phyloP scores from a whole-genome alignment of 2,329 filamentous ascomycete genomes.

The Apiospora kogelbergensis region DNA sequence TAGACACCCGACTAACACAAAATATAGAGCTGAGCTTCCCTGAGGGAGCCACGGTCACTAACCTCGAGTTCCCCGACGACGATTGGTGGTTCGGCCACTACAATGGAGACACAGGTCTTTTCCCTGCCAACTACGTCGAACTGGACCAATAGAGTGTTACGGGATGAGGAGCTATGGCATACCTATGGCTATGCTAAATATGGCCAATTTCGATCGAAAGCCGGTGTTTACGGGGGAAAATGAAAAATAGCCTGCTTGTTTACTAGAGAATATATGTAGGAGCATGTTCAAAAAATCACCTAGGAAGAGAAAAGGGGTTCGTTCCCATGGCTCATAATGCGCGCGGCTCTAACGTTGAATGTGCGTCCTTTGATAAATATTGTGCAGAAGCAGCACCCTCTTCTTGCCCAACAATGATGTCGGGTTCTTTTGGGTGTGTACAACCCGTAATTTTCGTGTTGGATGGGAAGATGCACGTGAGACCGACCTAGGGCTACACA shows the following conservation, averaged over 20 bases:
- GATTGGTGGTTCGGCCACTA: slow-evolving; percentile 98
- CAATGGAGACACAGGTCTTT: slow-evolving; percentile 77
- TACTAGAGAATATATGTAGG: slow-evolving; percentile 6
- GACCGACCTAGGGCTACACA: not conserved
- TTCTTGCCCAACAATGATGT: not conserved
- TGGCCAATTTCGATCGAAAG: not conserved
- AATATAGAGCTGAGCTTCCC: slow-evolving; percentile 72
- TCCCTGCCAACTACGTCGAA: slow-evolving; percentile 73
- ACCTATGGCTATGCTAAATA: not conserved
- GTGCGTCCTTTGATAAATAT: not conserved
- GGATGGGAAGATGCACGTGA: not conserved
- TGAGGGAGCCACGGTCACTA: slow-evolving; percentile 78
- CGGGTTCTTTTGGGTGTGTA: no score
- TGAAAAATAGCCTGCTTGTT: slow-evolving; percentile 2
- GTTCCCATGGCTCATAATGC: not conserved
- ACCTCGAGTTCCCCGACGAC: slow-evolving; percentile 93
- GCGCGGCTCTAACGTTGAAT: not conserved
- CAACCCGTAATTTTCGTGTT: no score
- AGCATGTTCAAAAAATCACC: not conserved
- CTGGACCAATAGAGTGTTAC: slow-evolving; percentile 40
- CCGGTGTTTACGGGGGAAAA: not conserved
- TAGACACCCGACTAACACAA: not conserved
- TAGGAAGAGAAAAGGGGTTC: not conserved
- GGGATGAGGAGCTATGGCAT: not conserved
- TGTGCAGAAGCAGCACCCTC: not conserved